Evolutionary conservation across 2,329 filamentous ascomycete species (phyloP).

Genomic region (Aspergillus sp.): DNA sequence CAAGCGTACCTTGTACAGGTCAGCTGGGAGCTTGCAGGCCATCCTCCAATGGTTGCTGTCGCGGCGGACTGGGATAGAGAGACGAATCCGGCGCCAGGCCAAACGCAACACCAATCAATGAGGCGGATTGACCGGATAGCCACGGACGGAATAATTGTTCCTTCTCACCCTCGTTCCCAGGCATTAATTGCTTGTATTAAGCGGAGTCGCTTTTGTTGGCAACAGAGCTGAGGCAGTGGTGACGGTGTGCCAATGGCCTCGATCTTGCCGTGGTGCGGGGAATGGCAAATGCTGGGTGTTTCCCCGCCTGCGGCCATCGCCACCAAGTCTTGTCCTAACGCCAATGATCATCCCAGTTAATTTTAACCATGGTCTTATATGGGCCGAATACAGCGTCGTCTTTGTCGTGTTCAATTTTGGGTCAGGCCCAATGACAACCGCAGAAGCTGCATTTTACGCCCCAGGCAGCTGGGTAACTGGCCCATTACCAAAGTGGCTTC

Average conservation of each 20-base stretch:
- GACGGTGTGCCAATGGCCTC: neutral
- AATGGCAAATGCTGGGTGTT: neutral
- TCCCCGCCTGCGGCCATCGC: constrained; percentile 3
- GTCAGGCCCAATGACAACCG: neutral
- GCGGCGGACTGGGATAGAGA: neutral
- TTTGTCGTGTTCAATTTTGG: neutral
- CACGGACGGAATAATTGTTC: constrained; percentile 2
- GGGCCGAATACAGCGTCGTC: neutral
- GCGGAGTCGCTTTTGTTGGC: constrained; percentile 1
- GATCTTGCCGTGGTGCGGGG: neutral
- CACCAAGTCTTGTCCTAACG: neutral
- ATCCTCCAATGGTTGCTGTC: neutral
- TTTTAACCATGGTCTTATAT: neutral
- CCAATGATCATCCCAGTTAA: neutral
- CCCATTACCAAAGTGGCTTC: neutral
- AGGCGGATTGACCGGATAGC: neutral
- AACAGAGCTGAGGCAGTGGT: neutral
- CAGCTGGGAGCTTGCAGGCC: neutral
- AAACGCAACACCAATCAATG: neutral
- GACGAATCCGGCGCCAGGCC: constrained; percentile 1
- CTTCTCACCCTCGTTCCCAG: neutral
- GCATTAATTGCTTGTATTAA: constrained; percentile 1
- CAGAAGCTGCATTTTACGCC: neutral
- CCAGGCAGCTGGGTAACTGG: neutral
- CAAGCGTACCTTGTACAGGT: neutral